Evolutionary conservation across 768 basidiomycete species (phyloP).

Genomic region (Sutorius australiensis): DNA sequence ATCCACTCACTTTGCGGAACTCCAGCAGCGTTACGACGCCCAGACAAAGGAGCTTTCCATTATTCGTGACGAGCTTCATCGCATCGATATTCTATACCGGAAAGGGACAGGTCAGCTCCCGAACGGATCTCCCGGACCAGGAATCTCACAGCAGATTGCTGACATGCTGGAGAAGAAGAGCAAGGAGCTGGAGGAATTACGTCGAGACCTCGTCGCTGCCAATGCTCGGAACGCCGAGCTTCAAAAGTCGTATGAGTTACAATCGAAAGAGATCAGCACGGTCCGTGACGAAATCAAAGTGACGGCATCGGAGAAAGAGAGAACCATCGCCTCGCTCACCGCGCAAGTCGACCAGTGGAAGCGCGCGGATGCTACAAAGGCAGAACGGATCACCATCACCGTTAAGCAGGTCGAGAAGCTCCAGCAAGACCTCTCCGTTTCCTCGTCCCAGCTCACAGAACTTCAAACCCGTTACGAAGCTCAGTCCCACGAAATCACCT

Average conservation of each 20-base stretch:
- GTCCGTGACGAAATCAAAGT: background rate
- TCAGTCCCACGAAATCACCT: constrained; percentile 1
- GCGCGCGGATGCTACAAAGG: background rate
- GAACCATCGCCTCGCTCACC: background rate
- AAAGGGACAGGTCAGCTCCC: background rate
- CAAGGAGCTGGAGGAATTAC: background rate
- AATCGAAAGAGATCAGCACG: background rate
- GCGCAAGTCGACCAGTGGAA: constrained; percentile 1
- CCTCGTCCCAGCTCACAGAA: background rate
- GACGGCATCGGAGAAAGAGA: constrained; percentile 2
- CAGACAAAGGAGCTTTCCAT: background rate
- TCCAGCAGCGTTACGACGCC: background rate
- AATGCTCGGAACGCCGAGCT: constrained; percentile 4
- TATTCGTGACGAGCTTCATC: background rate
- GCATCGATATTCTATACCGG: background rate
- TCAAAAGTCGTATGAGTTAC: background rate
- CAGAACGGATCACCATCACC: background rate
- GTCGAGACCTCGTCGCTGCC: background rate
- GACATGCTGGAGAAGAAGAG: background rate
- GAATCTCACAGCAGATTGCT: background rate
- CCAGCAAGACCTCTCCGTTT: background rate
- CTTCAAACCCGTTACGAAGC: background rate
- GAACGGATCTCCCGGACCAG: background rate
- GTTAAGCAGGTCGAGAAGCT: background rate
- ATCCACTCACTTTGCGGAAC: background rate